A percentile compares a stretch with the other conserved stretches of the same genome.
Evolutionary conservation across 257 asterid species (phyloP).

Genomic region (Lantana camara): DNA sequence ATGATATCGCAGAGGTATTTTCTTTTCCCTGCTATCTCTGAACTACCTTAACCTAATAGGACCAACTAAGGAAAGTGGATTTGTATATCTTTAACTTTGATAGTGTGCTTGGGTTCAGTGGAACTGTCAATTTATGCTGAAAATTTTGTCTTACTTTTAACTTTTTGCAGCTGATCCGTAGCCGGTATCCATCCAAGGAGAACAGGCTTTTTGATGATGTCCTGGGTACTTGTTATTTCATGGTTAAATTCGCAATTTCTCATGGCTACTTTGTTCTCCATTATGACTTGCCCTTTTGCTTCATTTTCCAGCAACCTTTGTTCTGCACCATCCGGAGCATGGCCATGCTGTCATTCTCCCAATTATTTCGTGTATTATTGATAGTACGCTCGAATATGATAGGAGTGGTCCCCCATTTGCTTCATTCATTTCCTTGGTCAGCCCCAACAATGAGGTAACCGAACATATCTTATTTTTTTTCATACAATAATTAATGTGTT

Average conservation of each 20-base stretch:
- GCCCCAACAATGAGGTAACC: conserved; percentile 80
- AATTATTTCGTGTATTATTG: conserved; percentile 87
- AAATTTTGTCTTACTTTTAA: conserved; percentile 18
- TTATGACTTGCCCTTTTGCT: conserved; percentile 30
- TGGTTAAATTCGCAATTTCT: conserved; percentile 20
- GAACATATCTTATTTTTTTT: conserved; percentile 13
- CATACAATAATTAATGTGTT: background rate
- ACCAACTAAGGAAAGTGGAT: background rate
- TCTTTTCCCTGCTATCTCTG: conserved; percentile 24
- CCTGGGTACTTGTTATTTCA: conserved; percentile 56
- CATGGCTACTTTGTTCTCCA: conserved; percentile 23
- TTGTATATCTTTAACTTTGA: conserved; percentile 11
- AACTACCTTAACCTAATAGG: conserved; percentile 9
- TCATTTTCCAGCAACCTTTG: conserved; percentile 79
- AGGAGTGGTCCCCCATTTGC: conserved; percentile 78
- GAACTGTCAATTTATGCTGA: conserved; percentile 13
- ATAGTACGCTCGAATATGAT: conserved; percentile 79
- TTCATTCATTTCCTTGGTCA: conserved; percentile 89
- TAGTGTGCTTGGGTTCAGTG: conserved; percentile 3
- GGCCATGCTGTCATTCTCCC: conserved; percentile 97
- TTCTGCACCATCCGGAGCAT: conserved; percentile 99
- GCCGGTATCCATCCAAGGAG: conserved; percentile 83
- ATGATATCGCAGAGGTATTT: conserved; percentile 92
- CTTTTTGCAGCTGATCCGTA: conserved; percentile 79
- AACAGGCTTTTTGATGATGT: conserved; percentile 93